phyloP scores from a whole-genome alignment of 805 yeast genomes.

The Yarrowia divulgata region DNA sequence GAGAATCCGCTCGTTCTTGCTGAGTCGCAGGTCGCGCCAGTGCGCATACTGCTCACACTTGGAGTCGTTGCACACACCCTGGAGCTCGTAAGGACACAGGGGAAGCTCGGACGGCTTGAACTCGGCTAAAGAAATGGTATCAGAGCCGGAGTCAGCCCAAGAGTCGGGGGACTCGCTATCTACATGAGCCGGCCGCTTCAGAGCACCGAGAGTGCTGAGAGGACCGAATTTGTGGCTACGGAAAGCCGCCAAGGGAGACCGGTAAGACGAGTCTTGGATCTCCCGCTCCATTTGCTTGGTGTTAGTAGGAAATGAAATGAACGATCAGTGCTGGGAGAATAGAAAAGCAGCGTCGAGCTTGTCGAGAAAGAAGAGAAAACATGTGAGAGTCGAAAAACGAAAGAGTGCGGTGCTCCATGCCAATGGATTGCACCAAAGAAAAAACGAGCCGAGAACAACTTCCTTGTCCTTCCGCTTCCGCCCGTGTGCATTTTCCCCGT shows the following conservation, averaged over 20 bases:
- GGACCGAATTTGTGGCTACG: conserved; percentile 39
- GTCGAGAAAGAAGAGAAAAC: conserved; percentile 6
- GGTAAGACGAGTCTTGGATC: conserved; percentile 28
- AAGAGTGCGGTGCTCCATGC: not conserved
- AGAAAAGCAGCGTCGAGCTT: not conserved
- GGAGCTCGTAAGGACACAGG: conserved; percentile 36
- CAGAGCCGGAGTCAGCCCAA: conserved; percentile 2
- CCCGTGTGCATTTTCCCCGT: not conserved
- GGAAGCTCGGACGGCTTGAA: conserved; percentile 35
- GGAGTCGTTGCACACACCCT: conserved; percentile 37
- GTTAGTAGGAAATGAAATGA: conserved; percentile 27
- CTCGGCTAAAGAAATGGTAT: conserved; percentile 37
- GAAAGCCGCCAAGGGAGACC: conserved; percentile 37
- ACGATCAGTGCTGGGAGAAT: conserved; percentile 4
- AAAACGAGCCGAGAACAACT: not conserved
- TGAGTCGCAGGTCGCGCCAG: conserved; percentile 37
- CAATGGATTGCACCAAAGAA: not conserved
- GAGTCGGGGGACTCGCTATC: conserved; percentile 22
- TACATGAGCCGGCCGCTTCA: conserved; percentile 25
- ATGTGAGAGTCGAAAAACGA: not conserved
- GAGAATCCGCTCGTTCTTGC: conserved; percentile 25
- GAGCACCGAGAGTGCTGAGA: conserved; percentile 1
- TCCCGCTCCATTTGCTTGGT: conserved; percentile 33
- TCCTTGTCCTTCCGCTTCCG: not conserved
- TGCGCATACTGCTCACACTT: conserved; percentile 35